Evolutionary conservation across 1,284 basidiomycete species (phyloP).

Genomic region (Moesziomyces parantarcticus): DNA sequence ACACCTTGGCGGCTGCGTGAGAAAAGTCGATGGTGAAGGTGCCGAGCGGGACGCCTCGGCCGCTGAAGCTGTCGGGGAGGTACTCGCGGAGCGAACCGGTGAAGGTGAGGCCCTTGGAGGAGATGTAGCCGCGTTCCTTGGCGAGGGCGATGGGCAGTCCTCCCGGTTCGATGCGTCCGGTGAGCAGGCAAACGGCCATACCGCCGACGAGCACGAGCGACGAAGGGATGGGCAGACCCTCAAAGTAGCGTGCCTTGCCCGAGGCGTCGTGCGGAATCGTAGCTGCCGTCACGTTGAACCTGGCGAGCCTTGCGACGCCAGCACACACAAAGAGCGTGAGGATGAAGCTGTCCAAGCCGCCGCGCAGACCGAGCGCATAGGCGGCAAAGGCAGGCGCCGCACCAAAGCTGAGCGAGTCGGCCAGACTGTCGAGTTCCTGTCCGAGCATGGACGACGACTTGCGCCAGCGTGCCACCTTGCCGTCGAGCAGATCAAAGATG

Average conservation of each 20-base stretch:
- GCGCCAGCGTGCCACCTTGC: conserved; percentile 96
- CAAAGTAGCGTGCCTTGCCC: conserved; percentile 94
- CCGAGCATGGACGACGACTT: conserved; percentile 96
- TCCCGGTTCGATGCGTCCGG: conserved; percentile 71
- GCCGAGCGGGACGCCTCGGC: conserved; percentile 55
- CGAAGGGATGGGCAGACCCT: conserved; percentile 95
- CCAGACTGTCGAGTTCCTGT: conserved; percentile 95
- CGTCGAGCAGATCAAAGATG: conserved; percentile 97
- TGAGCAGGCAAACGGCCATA: conserved; percentile 83
- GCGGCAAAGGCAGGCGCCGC: conserved; percentile 93
- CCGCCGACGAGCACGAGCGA: conserved; percentile 83
- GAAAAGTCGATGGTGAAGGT: conserved; percentile 49
- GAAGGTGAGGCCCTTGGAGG: conserved; percentile 47
- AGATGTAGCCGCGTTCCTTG: conserved; percentile 41
- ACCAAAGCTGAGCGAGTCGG: conserved; percentile 97
- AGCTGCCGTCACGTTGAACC: conserved; percentile 98
- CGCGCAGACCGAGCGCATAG: conserved; percentile 88
- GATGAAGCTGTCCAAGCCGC: conserved; percentile 85
- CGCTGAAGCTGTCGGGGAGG: conserved; percentile 36
- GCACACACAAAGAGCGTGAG: conserved; percentile 93
- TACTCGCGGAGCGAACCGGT: conserved; percentile 50
- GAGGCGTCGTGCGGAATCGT: conserved; percentile 85
- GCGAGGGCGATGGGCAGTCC: conserved; percentile 48
- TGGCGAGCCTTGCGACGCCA: conserved; percentile 92
- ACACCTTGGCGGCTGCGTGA: conserved; percentile 14